These are phyloP conservation scores for Candida sithepensis DNA, from an alignment of 805 yeast genomes.

Conservation along the genomic window DNA sequence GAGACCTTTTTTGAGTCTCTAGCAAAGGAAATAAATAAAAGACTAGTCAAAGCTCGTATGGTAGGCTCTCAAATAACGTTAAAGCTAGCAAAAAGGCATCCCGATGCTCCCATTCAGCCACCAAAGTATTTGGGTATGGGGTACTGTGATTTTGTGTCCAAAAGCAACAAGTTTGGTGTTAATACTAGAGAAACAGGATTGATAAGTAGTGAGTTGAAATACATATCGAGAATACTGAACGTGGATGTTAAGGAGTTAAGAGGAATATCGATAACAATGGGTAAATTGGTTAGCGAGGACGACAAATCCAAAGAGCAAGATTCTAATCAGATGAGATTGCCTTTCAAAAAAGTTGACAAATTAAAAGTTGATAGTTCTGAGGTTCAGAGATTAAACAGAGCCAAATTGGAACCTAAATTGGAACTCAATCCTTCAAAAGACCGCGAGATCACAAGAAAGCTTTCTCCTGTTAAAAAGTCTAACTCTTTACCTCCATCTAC, in stretches of 20 bases:
- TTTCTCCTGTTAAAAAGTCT: conserved; percentile 2
- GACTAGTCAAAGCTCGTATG: conserved; percentile 46
- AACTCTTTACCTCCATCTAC: not conserved
- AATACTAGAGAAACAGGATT: conserved; percentile 59
- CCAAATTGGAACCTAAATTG: too few species aligned
- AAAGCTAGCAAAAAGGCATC: conserved; percentile 61
- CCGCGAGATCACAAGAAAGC: too few species aligned
- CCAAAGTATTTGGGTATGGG: conserved; percentile 87
- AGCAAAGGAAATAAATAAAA: conserved; percentile 52
- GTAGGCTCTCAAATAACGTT: conserved; percentile 58
- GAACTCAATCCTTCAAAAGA: too few species aligned
- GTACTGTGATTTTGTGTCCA: conserved; percentile 58
- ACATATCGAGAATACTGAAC: conserved; percentile 50
- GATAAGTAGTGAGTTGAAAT: conserved; percentile 56
- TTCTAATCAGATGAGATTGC: conserved; percentile 32
- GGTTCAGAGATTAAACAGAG: not conserved
- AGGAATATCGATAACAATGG: conserved; percentile 73
- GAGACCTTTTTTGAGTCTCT: conserved; percentile 59
- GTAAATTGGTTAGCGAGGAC: conserved; percentile 45
- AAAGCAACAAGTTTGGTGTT: conserved; percentile 55
- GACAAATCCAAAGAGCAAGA: conserved; percentile 14
- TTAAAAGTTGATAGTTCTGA: not conserved
- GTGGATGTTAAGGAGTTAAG: conserved; percentile 62
- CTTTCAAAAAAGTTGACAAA: conserved; percentile 23
- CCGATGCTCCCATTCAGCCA: conserved; percentile 69